A percentile compares a stretch with the other conserved stretches of the same genome.
phyloP scores from a whole-genome alignment of 2,329 filamentous ascomycete genomes.

The Epichloe sylvatica region DNA sequence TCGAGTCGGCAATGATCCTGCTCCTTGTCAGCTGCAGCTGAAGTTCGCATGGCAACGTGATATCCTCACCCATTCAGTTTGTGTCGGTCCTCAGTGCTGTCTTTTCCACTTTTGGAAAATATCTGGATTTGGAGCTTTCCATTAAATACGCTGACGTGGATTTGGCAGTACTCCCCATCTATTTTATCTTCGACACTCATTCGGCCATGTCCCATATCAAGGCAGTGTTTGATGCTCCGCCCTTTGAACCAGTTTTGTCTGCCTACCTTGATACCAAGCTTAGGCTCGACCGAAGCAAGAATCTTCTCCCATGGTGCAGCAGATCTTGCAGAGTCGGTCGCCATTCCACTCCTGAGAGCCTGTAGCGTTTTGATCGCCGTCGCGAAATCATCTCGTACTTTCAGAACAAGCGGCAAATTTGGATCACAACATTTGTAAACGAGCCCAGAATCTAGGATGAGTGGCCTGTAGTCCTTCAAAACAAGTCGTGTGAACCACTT shows the following conservation, averaged over 20 bases:
- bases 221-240: slow-evolving; percentile 60
- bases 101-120: slow-evolving; percentile 85
- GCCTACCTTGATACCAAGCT: slow-evolving; percentile 49
- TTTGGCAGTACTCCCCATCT: slow-evolving; percentile 81
- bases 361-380: slow-evolving; percentile 44
- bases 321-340: slow-evolving; percentile 10
- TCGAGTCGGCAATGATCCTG: slow-evolving; percentile 46
- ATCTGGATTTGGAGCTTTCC: slow-evolving; percentile 51
- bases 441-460: slow-evolving; percentile 43
- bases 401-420: slow-evolving; percentile 53
- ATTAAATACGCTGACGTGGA: slow-evolving; percentile 59
- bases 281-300: slow-evolving; percentile 32
- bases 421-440: slow-evolving; percentile 52
- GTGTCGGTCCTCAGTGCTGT: slow-evolving; percentile 60
- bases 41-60: no score
- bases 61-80: slow-evolving; percentile 39
- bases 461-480: slow-evolving; percentile 59
- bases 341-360: slow-evolving; percentile 8
- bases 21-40: slow-evolving; percentile 5
- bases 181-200: slow-evolving; percentile 72
- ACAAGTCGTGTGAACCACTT: slow-evolving; percentile 82
- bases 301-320: slow-evolving; percentile 8
- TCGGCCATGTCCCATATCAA: slow-evolving; percentile 45
- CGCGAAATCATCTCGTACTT: slow-evolving; percentile 54
- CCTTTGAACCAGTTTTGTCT: slow-evolving; percentile 51